Percentiles rank a stretch among this genome's conserved stretches.
Evolutionary conservation across 2,329 filamentous ascomycete genomes (phyloP).

Genomic region (Pseudogymnoascus sp.): DNA sequence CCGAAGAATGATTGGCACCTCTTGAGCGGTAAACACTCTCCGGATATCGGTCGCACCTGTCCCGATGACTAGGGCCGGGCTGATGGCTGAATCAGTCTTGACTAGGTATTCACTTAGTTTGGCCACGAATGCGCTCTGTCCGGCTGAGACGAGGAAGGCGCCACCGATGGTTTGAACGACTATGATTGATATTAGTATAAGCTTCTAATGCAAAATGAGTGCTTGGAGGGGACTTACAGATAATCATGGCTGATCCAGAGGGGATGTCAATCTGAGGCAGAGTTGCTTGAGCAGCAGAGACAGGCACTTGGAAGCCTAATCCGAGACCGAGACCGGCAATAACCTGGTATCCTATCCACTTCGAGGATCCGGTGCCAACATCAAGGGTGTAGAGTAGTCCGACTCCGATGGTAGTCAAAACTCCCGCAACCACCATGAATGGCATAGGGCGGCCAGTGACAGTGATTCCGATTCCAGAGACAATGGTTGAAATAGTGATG

Average conservation of each 20-base stretch:
- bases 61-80: slow-evolving; percentile 28
- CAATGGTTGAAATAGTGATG: slow-evolving; percentile 34
- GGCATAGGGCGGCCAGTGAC: slow-evolving; percentile 35
- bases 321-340: slow-evolving; percentile 40
- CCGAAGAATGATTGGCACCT: slow-evolving; percentile 31
- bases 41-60: slow-evolving; percentile 37
- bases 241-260: slow-evolving; percentile 45
- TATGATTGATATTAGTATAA: slow-evolving; percentile 17
- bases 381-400: slow-evolving; percentile 35
- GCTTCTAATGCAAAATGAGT: background rate
- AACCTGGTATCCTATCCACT: slow-evolving; percentile 47
- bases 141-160: slow-evolving; percentile 49
- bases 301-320: slow-evolving; percentile 39
- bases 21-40: slow-evolving; percentile 24
- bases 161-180: slow-evolving; percentile 52
- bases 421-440: slow-evolving; percentile 37
- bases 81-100: slow-evolving; percentile 23
- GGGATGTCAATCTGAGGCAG: slow-evolving; percentile 44
- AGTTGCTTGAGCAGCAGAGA: slow-evolving; percentile 43
- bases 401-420: slow-evolving; percentile 35
- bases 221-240: slow-evolving; percentile 22
- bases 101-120: slow-evolving; percentile 22
- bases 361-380: slow-evolving; percentile 34
- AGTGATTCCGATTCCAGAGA: slow-evolving; percentile 33
- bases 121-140: slow-evolving; percentile 39